Evolutionary conservation across 2,329 filamentous ascomycete genomes (phyloP).

Genomic region (Hypoxylon rubiginosum): DNA sequence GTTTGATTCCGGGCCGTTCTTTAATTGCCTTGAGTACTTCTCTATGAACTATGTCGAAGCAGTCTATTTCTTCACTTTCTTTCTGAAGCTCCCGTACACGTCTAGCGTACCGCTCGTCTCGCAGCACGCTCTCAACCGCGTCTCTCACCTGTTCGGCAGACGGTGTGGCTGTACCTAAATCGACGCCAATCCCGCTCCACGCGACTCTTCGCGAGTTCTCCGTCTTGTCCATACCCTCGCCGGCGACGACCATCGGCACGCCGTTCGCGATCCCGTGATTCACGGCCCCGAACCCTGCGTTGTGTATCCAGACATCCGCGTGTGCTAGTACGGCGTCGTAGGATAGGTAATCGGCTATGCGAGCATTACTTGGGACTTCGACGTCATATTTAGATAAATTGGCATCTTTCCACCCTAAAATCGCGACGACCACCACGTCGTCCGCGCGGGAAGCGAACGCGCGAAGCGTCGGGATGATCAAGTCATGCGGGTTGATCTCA

Average conservation of each 20-base stretch:
- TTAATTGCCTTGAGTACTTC: constrained; percentile 37
- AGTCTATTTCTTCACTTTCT: constrained; percentile 50
- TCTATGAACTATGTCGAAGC: constrained; percentile 49
- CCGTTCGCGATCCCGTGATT: constrained; percentile 57
- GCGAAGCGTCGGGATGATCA: constrained; percentile 56
- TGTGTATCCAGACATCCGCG: constrained; percentile 57
- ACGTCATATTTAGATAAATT: constrained; percentile 35
- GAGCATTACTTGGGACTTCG: constrained; percentile 50
- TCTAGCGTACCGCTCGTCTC: constrained; percentile 39
- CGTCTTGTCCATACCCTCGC: constrained; percentile 59
- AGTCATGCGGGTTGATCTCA: constrained; percentile 54
- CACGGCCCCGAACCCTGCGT: constrained; percentile 58
- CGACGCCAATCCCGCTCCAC: constrained; percentile 53
- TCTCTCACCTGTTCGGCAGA: constrained; percentile 45
- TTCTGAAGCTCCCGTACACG: constrained; percentile 46
- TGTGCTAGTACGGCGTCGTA: constrained; percentile 57
- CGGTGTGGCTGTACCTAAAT: constrained; percentile 50
- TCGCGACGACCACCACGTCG: constrained; percentile 53
- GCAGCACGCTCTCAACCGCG: constrained; percentile 50
- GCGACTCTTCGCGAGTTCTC: constrained; percentile 55
- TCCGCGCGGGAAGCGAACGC: constrained; percentile 46
- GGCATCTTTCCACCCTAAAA: constrained; percentile 54
- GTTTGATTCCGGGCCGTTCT: constrained; percentile 23
- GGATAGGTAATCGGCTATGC: constrained; percentile 55
- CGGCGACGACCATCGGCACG: constrained; percentile 57